Evolutionary conservation across 345 rosid species (phyloP).

Genomic region (Eucalyptus fibrosa): DNA sequence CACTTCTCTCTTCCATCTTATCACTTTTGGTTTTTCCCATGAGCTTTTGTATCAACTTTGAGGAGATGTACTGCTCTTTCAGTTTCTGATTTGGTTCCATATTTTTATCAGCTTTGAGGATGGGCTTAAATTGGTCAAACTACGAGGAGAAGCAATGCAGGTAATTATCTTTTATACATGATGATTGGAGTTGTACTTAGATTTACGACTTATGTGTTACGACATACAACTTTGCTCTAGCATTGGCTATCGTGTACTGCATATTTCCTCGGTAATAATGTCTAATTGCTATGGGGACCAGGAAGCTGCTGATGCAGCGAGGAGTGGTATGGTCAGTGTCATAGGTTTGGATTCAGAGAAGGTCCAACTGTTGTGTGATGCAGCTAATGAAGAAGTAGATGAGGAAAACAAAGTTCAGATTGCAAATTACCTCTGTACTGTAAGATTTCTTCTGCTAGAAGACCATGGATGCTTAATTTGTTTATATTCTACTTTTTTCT

Average conservation of each 20-base stretch:
- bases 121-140: conserved; percentile 92
- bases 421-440: conserved; percentile 83
- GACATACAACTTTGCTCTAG: background rate
- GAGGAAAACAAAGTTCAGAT: conserved; percentile 79
- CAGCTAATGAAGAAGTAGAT: conserved; percentile 88
- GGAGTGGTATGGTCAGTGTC: conserved; percentile 93
- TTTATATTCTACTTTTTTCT: background rate
- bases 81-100: background rate
- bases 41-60: background rate
- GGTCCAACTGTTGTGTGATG: conserved; percentile 83
- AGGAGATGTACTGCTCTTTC: background rate
- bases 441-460: conserved; percentile 13
- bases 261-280: background rate
- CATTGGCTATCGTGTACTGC: background rate
- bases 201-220: background rate
- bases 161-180: conserved; percentile 5
- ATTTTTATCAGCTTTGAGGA: conserved; percentile 68
- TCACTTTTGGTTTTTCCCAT: background rate
- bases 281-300: background rate
- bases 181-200: background rate
- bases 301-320: conserved; percentile 98
- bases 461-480: background rate
- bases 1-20: background rate
- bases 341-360: conserved; percentile 81
- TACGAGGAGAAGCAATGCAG: conserved; percentile 99